Percentiles rank a stretch among this genome's conserved stretches.
These are phyloP conservation scores for Fusarium foetens DNA, from an alignment of 2,329 filamentous ascomycete species.

Conservation along the genomic window DNA sequence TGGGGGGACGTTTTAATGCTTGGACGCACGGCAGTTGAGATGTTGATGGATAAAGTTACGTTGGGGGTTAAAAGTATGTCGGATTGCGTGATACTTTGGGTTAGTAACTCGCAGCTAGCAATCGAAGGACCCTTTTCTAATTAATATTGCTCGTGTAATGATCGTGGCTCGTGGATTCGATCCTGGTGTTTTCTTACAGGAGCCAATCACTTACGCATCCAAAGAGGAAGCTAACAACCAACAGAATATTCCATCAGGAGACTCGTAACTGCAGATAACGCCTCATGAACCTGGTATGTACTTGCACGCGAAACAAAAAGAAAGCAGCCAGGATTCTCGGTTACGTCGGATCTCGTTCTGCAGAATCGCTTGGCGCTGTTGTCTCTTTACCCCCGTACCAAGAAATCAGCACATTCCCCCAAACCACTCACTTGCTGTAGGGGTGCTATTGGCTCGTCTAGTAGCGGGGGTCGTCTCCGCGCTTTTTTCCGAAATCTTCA, in stretches of 20 bases:
- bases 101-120: neutral
- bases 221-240: neutral
- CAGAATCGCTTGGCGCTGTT: neutral
- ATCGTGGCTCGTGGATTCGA: neutral
- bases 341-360: neutral
- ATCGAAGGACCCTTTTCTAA: neutral
- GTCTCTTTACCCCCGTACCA: neutral
- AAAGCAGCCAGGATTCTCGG: neutral
- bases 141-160: neutral
- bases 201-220: neutral
- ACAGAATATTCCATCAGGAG: neutral
- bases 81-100: neutral
- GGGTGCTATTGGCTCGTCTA: neutral
- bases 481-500: neutral
- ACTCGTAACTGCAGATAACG: constrained; percentile 21
- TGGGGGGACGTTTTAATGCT: neutral
- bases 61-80: neutral
- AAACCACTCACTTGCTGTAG: neutral
- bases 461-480: neutral
- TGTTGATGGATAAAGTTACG: neutral
- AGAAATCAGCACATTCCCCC: neutral
- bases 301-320: neutral
- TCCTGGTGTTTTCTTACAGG: neutral
- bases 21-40: neutral
- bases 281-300: neutral